Evolutionary conservation across 306 rosid species (phyloP).

Genomic region (Cucurbita moschata): DNA sequence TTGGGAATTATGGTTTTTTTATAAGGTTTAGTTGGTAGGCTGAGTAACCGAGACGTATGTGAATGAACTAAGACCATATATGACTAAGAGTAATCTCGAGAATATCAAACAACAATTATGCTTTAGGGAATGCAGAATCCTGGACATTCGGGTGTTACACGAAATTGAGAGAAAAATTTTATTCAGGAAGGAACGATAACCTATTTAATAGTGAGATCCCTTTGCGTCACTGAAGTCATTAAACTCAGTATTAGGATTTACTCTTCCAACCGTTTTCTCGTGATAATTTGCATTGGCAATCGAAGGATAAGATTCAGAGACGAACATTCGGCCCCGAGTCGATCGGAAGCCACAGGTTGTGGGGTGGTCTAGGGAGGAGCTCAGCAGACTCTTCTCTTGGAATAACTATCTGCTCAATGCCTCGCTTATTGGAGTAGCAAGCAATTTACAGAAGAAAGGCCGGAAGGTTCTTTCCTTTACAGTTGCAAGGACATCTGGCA

Average conservation of each 20-base stretch:
- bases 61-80: no score
- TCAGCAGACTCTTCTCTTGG: slow-evolving; percentile 68
- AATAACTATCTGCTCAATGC: slow-evolving; percentile 66
- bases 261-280: slow-evolving; percentile 6
- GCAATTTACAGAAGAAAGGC: not conserved
- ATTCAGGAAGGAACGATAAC: slow-evolving; percentile 68
- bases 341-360: slow-evolving; percentile 38
- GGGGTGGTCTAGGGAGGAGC: slow-evolving; percentile 62
- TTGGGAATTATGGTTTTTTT: no score
- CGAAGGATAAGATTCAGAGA: slow-evolving; percentile 54
- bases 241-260: slow-evolving; percentile 18
- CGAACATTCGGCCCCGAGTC: slow-evolving; percentile 22
- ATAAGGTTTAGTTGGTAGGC: no score
- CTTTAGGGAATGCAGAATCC: no score
- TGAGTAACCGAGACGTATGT: no score
- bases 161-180: not conserved
- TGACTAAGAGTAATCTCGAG: no score
- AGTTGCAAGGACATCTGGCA: slow-evolving; percentile 21
- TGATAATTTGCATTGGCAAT: slow-evolving; percentile 16
- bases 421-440: slow-evolving; percentile 61
- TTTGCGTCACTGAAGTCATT: slow-evolving; percentile 31
- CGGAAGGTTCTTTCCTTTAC: slow-evolving; percentile 13
- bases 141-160: no score
- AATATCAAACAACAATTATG: no score
- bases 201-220: slow-evolving; percentile 33